A percentile compares a stretch with the other conserved stretches of the same genome.
Conservation (phyloP, 2,329 filamentous ascomycete species). For the Phialophora verrucosa region DNA sequence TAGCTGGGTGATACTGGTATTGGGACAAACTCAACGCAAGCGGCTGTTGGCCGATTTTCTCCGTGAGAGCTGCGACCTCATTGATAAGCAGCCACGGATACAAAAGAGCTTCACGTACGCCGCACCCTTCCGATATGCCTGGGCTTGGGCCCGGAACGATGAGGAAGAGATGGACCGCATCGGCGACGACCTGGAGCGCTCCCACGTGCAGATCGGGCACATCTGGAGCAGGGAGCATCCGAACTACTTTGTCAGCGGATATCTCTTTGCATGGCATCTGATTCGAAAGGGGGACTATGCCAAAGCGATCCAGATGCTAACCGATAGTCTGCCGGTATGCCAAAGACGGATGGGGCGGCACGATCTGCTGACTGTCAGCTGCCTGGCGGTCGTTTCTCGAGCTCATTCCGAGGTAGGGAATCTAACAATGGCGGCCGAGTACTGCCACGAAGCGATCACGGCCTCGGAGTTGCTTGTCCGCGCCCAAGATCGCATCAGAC, state of each 20-base stretch:
- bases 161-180: constrained; percentile 11
- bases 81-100: constrained; percentile 14
- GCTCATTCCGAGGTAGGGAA: constrained; percentile 16
- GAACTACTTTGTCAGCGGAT: constrained; percentile 31
- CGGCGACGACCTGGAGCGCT: constrained; percentile 18
- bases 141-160: constrained; percentile 21
- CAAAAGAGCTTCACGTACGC: constrained; percentile 18
- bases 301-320: constrained; percentile 20
- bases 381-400: constrained; percentile 28
- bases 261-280: constrained; percentile 32
- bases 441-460: constrained; percentile 3
- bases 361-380: constrained; percentile 34
- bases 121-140: constrained; percentile 26
- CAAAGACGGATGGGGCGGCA: constrained; percentile 32
- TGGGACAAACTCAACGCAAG: constrained; percentile 22
- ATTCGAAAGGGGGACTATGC: constrained; percentile 15
- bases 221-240: constrained; percentile 30
- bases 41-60: constrained; percentile 27
- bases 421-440: background rate
- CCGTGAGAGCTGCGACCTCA: constrained; percentile 19
- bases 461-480: constrained; percentile 10
- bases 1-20: constrained; percentile 26
- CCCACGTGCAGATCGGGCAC: constrained; percentile 19
- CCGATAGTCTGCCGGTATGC: constrained; percentile 23
- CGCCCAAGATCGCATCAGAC: constrained; percentile 2